These are phyloP conservation scores for Dioszegia aurantiaca DNA, from an alignment of 768 basidiomycete species.

Conservation along the genomic window DNA sequence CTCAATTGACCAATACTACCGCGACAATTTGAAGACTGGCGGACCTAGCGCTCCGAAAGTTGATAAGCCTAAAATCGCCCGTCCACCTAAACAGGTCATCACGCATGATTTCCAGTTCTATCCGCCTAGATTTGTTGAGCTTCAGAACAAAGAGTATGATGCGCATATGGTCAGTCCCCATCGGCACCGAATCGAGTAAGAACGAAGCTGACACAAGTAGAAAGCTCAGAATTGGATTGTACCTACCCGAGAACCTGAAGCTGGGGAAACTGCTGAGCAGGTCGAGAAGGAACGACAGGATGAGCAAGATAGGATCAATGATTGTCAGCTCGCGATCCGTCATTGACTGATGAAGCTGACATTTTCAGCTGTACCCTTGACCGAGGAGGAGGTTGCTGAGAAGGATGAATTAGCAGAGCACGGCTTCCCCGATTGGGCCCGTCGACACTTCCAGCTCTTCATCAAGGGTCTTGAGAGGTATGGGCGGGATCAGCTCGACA, in stretches of 20 bases:
- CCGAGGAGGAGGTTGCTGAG: conserved; percentile 75
- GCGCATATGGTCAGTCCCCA: conserved; percentile 30
- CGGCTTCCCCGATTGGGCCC: conserved; percentile 88
- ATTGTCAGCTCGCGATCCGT: conserved; percentile 65
- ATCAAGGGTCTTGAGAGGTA: conserved; percentile 72
- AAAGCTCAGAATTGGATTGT: conserved; percentile 51
- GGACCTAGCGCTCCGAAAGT: conserved; percentile 61
- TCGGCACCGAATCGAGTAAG: neutral
- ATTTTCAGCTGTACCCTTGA: conserved; percentile 73
- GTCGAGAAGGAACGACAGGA: conserved; percentile 74
- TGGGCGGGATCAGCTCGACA: conserved; percentile 60
- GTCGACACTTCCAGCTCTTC: conserved; percentile 90
- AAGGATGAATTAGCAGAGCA: conserved; percentile 74
- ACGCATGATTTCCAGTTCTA: conserved; percentile 98
- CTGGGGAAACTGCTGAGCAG: conserved; percentile 74
- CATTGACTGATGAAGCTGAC: too few relatives aligned
- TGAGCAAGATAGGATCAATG: conserved; percentile 85
- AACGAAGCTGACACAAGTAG: conserved; percentile 24
- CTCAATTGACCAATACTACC: conserved; percentile 92
- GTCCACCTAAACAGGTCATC: conserved; percentile 78
- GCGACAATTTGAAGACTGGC: conserved; percentile 78
- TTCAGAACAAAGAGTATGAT: conserved; percentile 78
- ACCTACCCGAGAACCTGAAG: conserved; percentile 64
- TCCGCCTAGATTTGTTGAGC: conserved; percentile 69
- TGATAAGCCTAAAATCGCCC: conserved; percentile 72